phyloP scores from a whole-genome alignment of 805 yeast genomes.

The Priceomyces carsonii region DNA sequence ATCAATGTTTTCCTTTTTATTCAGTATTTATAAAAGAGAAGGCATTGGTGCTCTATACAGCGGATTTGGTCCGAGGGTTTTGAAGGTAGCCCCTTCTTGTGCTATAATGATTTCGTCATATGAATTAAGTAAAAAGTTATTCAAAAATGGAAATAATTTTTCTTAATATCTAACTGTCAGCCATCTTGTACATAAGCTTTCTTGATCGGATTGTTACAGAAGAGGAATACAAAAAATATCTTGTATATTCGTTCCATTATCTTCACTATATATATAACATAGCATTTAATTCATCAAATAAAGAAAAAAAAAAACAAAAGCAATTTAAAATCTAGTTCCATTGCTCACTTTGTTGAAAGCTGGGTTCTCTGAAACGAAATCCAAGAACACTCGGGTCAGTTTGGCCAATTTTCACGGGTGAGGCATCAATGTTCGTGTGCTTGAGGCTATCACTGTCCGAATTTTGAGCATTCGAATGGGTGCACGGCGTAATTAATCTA shows the following conservation, averaged over 20 bases:
- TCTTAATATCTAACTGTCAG: no score
- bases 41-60: slow-evolving; percentile 85
- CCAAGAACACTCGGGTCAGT: slow-evolving; percentile 4
- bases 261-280: neutral
- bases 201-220: no score
- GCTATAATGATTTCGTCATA: slow-evolving; percentile 97
- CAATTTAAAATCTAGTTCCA: slow-evolving; percentile 10
- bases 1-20: slow-evolving; percentile 69
- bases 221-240: no score
- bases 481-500: slow-evolving; percentile 12
- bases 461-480: slow-evolving; percentile 8
- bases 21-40: slow-evolving; percentile 64
- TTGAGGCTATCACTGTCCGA: slow-evolving; percentile 2
- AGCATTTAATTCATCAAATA: neutral
- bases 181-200: no score
- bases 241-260: no score
- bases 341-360: slow-evolving; percentile 10
- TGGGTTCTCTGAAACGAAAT: slow-evolving; percentile 6
- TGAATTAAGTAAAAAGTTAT: slow-evolving; percentile 75
- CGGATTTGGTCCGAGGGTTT: slow-evolving; percentile 80
- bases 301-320: no score
- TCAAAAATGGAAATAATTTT: slow-evolving; percentile 23
- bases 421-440: neutral
- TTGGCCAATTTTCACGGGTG: slow-evolving; percentile 5
- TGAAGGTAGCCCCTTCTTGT: slow-evolving; percentile 95